Evolutionary conservation across 257 asterid genomes (phyloP), one percentile per base, ranked within the genome.

Genomic region (Anisodus tanguticus): DNA sequence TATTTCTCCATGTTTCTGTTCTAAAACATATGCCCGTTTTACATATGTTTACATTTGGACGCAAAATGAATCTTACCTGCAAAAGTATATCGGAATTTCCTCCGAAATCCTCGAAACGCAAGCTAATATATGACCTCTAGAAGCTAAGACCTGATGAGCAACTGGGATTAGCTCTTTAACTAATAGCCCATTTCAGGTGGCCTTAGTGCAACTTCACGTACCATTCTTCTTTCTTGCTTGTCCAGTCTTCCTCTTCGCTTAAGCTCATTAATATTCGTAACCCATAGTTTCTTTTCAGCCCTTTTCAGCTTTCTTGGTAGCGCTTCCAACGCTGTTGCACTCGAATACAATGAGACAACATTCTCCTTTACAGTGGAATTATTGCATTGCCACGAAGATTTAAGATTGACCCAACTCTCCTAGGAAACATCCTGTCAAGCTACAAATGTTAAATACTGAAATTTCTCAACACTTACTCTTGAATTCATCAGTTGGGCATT

Each of bases 111-210:
- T 86, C 0, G 95, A 87, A 78, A 88, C 89, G 76, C 95, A 93
- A 79, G 86, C 84, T 60, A 85, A 58, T 22, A 94, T 79, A 16
- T 58, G 80, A 51, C 87, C 62, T 86, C 93, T 89, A 55, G 95
- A 89, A 83, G 92, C 88, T 41, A 89, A 81, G 60, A 92, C 97
- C 4, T 87, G 70, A 82, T 87, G 95, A 67, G 98, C 97, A 83
- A 93, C 92, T n/a, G 97, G 97, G 78, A 92, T 90, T 57, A 94
- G 80, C 45, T 88, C 88, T 45, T 90, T 78, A 37, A 92, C 93
- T 91, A 92, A 80, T 55, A 93, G 80, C 53, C 98, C 98, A 85
- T 93, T 90, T 89, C 93, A 1, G 98, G 98, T 80, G 98, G 91
- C 67, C 72, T 81, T 45, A 93, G 67, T 9, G 85, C 39, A 51